Evolutionary conservation across 345 rosid genomes (phyloP), one percentile per base, ranked within the genome.

Genomic region (Lumnitzera littorea): DNA sequence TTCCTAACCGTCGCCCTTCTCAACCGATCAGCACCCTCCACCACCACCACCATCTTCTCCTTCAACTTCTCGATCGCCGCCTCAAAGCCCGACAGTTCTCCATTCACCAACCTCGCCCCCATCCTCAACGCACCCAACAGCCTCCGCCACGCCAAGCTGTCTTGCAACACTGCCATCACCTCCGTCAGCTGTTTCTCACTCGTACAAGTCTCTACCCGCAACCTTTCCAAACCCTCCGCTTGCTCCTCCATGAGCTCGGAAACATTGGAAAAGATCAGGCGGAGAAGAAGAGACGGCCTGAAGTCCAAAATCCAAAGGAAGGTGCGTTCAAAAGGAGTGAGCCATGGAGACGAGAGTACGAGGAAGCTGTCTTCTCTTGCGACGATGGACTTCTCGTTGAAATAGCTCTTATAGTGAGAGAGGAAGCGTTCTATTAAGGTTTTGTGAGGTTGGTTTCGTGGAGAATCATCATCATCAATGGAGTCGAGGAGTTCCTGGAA

Each of bases 291-390:
- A 1, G 69, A 55, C 13, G 82, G 82, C 36, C 67, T 72, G 63
- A 74, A 76, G 48, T 67, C 80, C 24, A 72, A 75, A 20, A 76
- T 16, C 76, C 87, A 77, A 11, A 72, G 69, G 36, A 77, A 49
- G 7, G 68, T 36, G 31, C 65, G 70, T 57, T 72, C 84, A 41
- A 68, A 57, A 25, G 73, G 25, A 51, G 62, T 76, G 46, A 82
- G 31, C 84, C 84, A 76, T 7, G 82, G 83, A 0, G 80, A 78
- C 15, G 80, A 53, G 46, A 69, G 31, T 69, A 74, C 57, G 52
- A 70, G 67, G 49, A 74, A 64, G 15, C 60, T 66, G 23, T 77
- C 62, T 25, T 64, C 61, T 15, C 46, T 56, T 0, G 71, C 72
- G 3, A 56, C 63, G 24, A 1, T 63, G 2, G 56, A 51, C 57